Percentiles rank a stretch among this genome's conserved stretches.
These are phyloP conservation scores for Corchorus olitorius DNA, from an alignment of 345 rosid species.

Conservation along the genomic window DNA sequence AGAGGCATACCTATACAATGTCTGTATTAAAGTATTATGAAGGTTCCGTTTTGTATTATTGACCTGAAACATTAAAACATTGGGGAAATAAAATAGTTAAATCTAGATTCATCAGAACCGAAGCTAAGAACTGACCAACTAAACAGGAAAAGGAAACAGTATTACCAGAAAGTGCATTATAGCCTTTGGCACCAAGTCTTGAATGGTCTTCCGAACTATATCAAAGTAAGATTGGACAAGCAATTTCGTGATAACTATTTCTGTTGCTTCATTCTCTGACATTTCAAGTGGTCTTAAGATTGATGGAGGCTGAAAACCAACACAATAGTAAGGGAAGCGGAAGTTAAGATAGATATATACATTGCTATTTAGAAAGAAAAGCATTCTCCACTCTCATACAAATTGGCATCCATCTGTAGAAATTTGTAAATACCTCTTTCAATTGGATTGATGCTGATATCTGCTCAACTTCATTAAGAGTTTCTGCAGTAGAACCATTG, in stretches of 20 bases:
- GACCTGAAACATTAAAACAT: conserved; percentile 30
- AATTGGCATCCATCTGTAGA: background rate
- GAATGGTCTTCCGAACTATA: conserved; percentile 36
- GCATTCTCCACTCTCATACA: background rate
- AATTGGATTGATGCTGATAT: conserved; percentile 29
- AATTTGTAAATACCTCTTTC: conserved; percentile 32
- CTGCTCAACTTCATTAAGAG: conserved; percentile 12
- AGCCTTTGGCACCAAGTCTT: conserved; percentile 44
- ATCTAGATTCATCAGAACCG: background rate
- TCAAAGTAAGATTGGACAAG: conserved; percentile 46
- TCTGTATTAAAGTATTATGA: conserved; percentile 35
- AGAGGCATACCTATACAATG: conserved; percentile 32
- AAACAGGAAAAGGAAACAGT: background rate
- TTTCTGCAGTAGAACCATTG: conserved; percentile 4
- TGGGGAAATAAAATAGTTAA: background rate
- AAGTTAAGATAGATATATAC: background rate
- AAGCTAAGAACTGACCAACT: background rate
- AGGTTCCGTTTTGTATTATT: conserved; percentile 41
- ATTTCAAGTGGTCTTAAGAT: conserved; percentile 32
- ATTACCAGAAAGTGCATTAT: conserved; percentile 51
- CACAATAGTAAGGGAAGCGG: background rate
- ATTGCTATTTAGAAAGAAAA: background rate
- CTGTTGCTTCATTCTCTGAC: conserved; percentile 37
- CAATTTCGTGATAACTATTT: conserved; percentile 35
- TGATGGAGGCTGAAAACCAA: conserved; percentile 35